These are phyloP conservation scores for Paracorniculantispora psalliotae DNA, from an alignment of 2,329 filamentous ascomycete species.

Conservation along the genomic window DNA sequence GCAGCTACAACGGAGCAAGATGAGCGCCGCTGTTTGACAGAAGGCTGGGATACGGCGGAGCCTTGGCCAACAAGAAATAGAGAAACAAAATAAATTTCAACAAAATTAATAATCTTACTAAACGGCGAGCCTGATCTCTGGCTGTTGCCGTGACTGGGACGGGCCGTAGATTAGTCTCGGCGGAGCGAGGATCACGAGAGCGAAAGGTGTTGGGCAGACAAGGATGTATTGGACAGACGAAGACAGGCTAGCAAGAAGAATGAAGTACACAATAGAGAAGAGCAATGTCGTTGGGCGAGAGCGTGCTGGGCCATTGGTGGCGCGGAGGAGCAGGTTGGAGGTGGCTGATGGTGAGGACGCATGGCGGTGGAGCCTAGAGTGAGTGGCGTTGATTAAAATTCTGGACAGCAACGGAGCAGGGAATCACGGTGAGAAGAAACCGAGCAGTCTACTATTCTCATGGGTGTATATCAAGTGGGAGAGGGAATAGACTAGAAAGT, in stretches of 20 bases:
- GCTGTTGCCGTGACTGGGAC: background rate
- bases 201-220: background rate
- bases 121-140: background rate
- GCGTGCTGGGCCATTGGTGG: constrained; percentile 4
- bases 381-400: constrained; percentile 4
- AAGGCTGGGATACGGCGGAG: background rate
- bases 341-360: constrained; percentile 1
- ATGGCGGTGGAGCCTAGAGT: background rate
- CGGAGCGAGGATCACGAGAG: background rate
- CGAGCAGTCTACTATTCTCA: background rate
- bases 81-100: background rate
- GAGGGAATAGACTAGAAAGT: background rate
- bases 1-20: background rate
- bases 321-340: background rate
- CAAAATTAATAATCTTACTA: background rate
- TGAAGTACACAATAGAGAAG: background rate
- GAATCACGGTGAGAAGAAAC: background rate
- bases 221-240: background rate
- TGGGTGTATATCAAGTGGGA: background rate
- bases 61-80: background rate
- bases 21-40: background rate
- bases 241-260: background rate
- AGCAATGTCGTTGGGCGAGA: background rate
- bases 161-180: constrained; percentile 7
- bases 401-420: background rate